phyloP scores from a whole-genome alignment of 495 filamentous ascomycete species.

The Lasiosphaeris hirsuta region DNA sequence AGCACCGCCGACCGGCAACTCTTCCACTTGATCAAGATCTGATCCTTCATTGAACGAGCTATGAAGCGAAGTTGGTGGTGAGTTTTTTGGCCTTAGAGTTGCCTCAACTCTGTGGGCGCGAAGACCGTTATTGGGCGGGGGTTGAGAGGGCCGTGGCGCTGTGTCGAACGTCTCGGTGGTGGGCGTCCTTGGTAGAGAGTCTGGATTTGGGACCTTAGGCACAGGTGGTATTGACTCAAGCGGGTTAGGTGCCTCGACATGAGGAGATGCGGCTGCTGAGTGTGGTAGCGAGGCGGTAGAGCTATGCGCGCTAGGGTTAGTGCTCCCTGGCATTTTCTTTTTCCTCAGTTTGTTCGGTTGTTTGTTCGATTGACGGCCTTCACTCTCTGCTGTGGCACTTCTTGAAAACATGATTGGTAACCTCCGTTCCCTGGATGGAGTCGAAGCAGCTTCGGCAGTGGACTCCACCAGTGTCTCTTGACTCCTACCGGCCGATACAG shows the following conservation, averaged over 20 bases:
- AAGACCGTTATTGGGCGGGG: constrained; percentile 33
- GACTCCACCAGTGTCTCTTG: constrained; percentile 47
- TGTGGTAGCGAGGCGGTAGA: constrained; percentile 70
- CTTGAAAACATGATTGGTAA: constrained; percentile 65
- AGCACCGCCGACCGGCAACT: constrained; percentile 34
- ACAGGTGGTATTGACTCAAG: constrained; percentile 32
- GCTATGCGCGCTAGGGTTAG: constrained; percentile 79
- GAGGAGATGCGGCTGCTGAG: constrained; percentile 37
- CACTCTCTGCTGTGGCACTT: constrained; percentile 60
- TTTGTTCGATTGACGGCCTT: constrained; percentile 73
- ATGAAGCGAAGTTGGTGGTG: constrained; percentile 65
- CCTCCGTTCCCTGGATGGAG: constrained; percentile 68
- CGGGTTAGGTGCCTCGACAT: constrained; percentile 33
- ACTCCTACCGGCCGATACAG: constrained; percentile 36
- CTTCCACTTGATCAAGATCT: constrained; percentile 68
- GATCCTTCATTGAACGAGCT: constrained; percentile 76
- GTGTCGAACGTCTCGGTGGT: constrained; percentile 27
- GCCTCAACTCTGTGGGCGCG: constrained; percentile 41
- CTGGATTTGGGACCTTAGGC: constrained; percentile 24
- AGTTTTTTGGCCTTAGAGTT: constrained; percentile 59
- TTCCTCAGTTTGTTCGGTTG: constrained; percentile 83
- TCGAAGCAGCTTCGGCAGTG: constrained; percentile 44
- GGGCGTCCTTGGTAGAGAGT: constrained; percentile 19
- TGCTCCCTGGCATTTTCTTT: constrained; percentile 68
- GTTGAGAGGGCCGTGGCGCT: constrained; percentile 33